Percentiles rank a stretch among this genome's conserved stretches.
phyloP scores from a whole-genome alignment of 345 rosid genomes.

The Punica granatum region DNA sequence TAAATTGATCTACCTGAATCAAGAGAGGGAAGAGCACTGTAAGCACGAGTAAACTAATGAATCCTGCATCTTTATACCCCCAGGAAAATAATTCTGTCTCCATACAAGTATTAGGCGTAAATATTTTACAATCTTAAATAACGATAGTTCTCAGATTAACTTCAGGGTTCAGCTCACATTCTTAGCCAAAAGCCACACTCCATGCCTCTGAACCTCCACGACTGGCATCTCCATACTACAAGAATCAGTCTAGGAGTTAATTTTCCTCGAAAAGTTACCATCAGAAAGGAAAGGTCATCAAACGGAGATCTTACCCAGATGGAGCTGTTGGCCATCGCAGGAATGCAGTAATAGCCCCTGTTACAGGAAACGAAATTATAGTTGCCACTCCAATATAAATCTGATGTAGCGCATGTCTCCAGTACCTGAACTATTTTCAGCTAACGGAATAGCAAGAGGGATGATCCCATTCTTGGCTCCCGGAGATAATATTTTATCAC shows the following conservation, averaged over 20 bases:
- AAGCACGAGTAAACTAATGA: background rate
- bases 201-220: conserved; percentile 78
- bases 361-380: background rate
- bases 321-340: conserved; percentile 96
- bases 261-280: background rate
- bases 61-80: background rate
- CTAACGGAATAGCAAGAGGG: conserved; percentile 71
- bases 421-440: conserved; percentile 56
- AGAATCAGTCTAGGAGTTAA: conserved; percentile 7
- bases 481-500: conserved; percentile 66
- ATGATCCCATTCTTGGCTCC: conserved; percentile 64
- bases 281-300: background rate
- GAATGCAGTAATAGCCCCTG: conserved; percentile 72
- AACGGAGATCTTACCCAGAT: conserved; percentile 46
- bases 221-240: conserved; percentile 88
- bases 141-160: conserved; percentile 4
- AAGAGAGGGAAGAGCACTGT: background rate
- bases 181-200: conserved; percentile 81
- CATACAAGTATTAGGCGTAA: background rate
- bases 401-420: conserved; percentile 5
- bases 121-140: background rate
- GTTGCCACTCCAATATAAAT: background rate
- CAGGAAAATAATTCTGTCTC: background rate
- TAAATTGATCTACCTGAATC: conserved; percentile 71
- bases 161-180: conserved; percentile 47